phyloP scores from a whole-genome alignment of 176 grass and related monocot genomes.

The Zea mays region DNA sequence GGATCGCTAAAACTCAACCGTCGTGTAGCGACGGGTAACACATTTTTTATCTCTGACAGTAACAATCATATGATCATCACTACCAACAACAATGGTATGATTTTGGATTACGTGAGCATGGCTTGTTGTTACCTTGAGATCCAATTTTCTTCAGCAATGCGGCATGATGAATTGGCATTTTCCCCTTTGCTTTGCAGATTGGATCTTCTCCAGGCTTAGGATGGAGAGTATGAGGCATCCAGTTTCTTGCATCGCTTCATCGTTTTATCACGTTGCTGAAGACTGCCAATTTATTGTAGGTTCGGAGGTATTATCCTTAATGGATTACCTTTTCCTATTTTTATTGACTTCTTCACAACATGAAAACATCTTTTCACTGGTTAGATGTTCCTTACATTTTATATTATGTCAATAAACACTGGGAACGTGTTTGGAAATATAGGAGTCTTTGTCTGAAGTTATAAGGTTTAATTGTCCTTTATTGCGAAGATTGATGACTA shows the following conservation, averaged over 20 bases:
- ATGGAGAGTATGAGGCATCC: conserved; percentile 82
- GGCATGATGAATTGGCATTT: conserved; percentile 8
- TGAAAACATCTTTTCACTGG: too few species aligned
- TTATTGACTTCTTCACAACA: neutral
- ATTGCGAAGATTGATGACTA: too few species aligned
- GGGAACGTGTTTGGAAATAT: too few species aligned
- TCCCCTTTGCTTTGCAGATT: conserved; percentile 55
- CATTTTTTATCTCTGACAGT: too few species aligned
- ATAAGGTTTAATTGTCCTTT: too few species aligned
- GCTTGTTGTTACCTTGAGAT: conserved; percentile 30
- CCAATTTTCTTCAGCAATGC: neutral
- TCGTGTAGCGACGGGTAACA: too few species aligned
- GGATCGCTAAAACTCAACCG: too few species aligned
- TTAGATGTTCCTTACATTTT: too few species aligned
- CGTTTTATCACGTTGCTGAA: conserved; percentile 62
- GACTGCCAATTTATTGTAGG: conserved; percentile 85
- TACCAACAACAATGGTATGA: conserved; percentile 39
- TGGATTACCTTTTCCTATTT: neutral
- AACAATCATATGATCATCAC: too few species aligned
- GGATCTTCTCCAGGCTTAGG: conserved; percentile 85
- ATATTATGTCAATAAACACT: too few species aligned
- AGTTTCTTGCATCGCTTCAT: conserved; percentile 73
- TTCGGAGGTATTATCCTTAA: conserved; percentile 64
- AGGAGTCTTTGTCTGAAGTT: too few species aligned
- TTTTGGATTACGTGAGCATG: conserved; percentile 77